Evolutionary conservation across 2,329 filamentous ascomycete species (phyloP).

Genomic region (Alternaria sp.): DNA sequence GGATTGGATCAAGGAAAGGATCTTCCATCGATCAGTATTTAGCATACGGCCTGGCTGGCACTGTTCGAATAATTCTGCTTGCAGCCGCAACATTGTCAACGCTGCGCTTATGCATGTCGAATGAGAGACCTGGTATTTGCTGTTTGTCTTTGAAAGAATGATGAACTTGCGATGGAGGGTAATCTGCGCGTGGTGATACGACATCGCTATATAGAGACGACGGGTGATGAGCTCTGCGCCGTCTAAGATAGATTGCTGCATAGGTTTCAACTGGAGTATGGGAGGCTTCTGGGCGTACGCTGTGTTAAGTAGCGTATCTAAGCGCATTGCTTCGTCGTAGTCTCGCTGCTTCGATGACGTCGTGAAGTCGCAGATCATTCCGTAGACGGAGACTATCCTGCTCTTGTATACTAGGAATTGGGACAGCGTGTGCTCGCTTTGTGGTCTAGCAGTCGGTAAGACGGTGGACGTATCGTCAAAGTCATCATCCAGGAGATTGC

Average conservation of each 20-base stretch:
- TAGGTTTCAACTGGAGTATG: background rate
- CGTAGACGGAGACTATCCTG: background rate
- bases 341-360: background rate
- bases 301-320: background rate
- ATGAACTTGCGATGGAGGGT: background rate
- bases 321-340: background rate
- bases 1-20: background rate
- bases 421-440: background rate
- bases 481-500: background rate
- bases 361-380: background rate
- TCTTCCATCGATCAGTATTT: background rate
- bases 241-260: background rate
- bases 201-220: background rate
- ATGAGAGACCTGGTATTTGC: background rate
- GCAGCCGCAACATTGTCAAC: background rate
- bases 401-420: background rate
- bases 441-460: background rate
- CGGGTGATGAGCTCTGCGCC: background rate
- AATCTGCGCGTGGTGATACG: background rate
- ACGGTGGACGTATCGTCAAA: background rate
- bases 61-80: background rate
- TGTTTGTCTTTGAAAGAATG: background rate
- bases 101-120: background rate
- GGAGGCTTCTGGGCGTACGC: background rate
- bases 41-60: background rate